These are phyloP conservation scores for Xylaria sp. DNA, from an alignment of 2,329 filamentous ascomycete genomes.

Conservation along the genomic window DNA sequence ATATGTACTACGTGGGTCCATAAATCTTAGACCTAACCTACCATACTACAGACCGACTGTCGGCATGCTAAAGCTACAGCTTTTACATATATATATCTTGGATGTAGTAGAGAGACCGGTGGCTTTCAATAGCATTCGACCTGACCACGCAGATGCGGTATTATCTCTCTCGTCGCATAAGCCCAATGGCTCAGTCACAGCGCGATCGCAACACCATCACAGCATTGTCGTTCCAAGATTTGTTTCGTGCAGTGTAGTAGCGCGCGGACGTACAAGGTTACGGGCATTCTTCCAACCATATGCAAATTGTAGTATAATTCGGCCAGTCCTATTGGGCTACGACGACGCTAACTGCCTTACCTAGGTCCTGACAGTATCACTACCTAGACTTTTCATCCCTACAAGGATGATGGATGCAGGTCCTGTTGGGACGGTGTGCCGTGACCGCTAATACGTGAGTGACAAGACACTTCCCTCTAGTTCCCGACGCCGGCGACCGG, in stretches of 20 bases:
- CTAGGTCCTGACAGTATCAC: neutral
- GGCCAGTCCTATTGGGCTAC: constrained; percentile 21
- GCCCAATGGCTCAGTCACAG: neutral
- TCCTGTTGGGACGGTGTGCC: constrained; percentile 15
- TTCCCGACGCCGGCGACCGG: constrained; percentile 37
- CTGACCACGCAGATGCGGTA: neutral
- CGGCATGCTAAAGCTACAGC: neutral
- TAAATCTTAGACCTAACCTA: neutral
- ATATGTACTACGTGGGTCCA: constrained; percentile 14
- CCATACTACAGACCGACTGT: neutral
- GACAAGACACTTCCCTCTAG: constrained; percentile 28
- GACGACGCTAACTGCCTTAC: constrained; percentile 1
- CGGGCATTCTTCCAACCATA: neutral
- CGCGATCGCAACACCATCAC: neutral
- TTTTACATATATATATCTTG: neutral
- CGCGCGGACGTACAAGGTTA: neutral
- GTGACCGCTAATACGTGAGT: constrained; percentile 26
- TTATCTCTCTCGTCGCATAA: constrained; percentile 1
- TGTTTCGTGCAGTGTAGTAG: constrained; percentile 7
- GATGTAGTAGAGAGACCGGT: neutral
- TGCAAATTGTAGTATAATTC: constrained; percentile 12
- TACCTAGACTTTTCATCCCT: neutral
- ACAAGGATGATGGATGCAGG: constrained; percentile 26
- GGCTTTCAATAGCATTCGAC: neutral
- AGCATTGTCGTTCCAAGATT: neutral